These are phyloP conservation scores for Botrytis squamosa DNA, from an alignment of 2,329 filamentous ascomycete genomes.

Conservation along the genomic window DNA sequence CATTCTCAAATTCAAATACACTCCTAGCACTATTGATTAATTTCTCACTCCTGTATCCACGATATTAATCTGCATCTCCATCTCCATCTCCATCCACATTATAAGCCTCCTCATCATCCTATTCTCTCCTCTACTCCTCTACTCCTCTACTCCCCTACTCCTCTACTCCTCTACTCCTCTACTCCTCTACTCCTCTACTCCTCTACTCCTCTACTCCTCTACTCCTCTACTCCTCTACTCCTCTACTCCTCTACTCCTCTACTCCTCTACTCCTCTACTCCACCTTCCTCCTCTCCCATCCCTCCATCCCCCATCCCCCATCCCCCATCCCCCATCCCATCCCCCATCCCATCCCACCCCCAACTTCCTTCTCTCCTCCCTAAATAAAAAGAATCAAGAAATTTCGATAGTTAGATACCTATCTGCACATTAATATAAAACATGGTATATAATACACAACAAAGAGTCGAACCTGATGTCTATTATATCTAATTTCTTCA, in stretches of 20 bases:
- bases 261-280: no score
- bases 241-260: no score
- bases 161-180: no score
- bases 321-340: background rate
- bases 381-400: background rate
- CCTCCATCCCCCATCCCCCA: no score
- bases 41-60: background rate
- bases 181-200: no score
- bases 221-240: no score
- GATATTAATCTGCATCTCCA: background rate
- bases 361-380: no score
- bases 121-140: background rate
- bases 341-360: background rate
- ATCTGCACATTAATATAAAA: background rate
- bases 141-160: no score
- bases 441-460: background rate
- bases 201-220: no score
- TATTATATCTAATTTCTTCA: background rate
- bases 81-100: background rate
- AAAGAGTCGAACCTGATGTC: background rate
- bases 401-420: background rate
- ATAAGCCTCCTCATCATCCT: background rate
- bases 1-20: no score
- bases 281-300: no score
- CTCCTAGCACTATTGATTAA: no score